Base-by-base conservation (phyloP, 2,329 filamentous ascomycete species). In the Huntiella abstrusa region DNA sequence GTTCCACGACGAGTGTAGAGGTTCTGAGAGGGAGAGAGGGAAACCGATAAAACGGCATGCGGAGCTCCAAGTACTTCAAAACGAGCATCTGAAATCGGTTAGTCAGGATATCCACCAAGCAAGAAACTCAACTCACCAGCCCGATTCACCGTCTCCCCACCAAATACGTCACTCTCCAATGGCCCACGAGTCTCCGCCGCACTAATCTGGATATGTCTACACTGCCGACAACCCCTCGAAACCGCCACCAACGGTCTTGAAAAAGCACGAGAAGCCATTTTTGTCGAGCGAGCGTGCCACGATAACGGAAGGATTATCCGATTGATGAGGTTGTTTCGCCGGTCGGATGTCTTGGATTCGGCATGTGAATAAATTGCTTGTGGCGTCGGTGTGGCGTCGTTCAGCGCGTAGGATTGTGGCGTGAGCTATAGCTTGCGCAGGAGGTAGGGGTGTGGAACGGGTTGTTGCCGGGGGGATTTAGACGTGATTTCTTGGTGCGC, bases 31-130 rank as follows among this genome's bases (percentile, higher is more conserved):
- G 91, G 83, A 33, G 91, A 92, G 45, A 98, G 74, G 5, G 81
- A 84, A 53, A 94, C 87, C 16, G 88, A 95, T 54, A 98, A 78
- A 52, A 98, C 76, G 47, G 91, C 96, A 62, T 91, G 91, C 1
- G 88, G 86, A 17, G 83, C 75, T 51, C 91, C 91, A 53, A 98
- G 68, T 41, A 96, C 85, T 62, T 96, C 85, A 62, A 98, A 98
- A 49, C 79, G 78, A 46, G 91, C 91, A 72, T 96, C 91, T 95
- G 54, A 5, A 15, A 1, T 16, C 35, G 4, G 17, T 45, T 35
- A 42, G 32, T 33, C 32, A 11, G 13, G n/a, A 13, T 32, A 28
- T 28, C 22, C 8, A 28, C 22, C 22, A 28, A 28, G 5, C 6
- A 28, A 28, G 4, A 17, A 34, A 3, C 13, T 35, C 13, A 37